Conservation (phyloP, 2,329 filamentous ascomycete species). For the Cordyceps pruinosa region DNA sequence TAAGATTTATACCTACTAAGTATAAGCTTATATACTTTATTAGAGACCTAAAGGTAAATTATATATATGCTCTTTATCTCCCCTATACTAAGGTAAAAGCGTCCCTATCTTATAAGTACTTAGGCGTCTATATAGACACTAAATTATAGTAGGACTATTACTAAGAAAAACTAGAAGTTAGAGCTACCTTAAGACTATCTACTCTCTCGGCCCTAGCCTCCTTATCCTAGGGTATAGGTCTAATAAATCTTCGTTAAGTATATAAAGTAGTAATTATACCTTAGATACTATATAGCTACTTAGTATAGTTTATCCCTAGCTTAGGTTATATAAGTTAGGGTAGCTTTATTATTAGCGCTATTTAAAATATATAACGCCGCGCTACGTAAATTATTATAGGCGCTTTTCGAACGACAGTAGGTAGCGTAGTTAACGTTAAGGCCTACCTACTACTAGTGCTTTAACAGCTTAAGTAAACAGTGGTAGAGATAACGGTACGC, state of each 20-base stretch:
- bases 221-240: neutral
- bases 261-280: neutral
- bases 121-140: neutral
- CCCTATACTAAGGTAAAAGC: neutral
- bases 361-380: slow-evolving; percentile 18
- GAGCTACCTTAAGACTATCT: neutral
- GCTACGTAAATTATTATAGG: slow-evolving; percentile 23
- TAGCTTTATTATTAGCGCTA: slow-evolving; percentile 13
- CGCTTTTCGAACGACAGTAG: slow-evolving; percentile 20
- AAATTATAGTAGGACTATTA: neutral
- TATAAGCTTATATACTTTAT: neutral
- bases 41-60: neutral
- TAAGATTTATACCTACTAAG: neutral
- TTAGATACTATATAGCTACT: neutral
- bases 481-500: slow-evolving; percentile 18
- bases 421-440: slow-evolving; percentile 20
- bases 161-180: neutral
- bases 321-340: neutral
- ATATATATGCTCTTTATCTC: neutral
- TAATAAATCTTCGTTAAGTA: neutral
- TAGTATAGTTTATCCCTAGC: neutral
- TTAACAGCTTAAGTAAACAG: slow-evolving; percentile 18
- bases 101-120: neutral
- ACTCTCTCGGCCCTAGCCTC: neutral
- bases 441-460: slow-evolving; percentile 19